A percentile compares a stretch with the other conserved stretches of the same genome.
Evolutionary conservation across 225 moss, liverwort and hornwort species (phyloP).

Genomic region (Polytrichum formosum): DNA sequence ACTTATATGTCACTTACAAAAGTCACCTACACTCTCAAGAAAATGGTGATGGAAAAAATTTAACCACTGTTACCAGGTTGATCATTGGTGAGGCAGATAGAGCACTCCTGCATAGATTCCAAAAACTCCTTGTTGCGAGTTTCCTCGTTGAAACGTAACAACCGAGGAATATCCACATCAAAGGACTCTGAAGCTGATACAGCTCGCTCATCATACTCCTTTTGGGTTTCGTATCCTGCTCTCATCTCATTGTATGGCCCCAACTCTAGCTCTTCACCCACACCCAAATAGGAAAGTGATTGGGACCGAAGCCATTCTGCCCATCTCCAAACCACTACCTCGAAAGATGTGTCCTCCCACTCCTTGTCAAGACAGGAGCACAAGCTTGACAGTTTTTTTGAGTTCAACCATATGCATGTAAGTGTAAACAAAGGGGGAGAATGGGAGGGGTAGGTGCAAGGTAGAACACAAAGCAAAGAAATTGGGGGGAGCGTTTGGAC

Average conservation of each 20-base stretch:
- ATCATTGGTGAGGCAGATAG: conserved; percentile 57
- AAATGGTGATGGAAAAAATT: not conserved
- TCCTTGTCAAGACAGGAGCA: conserved; percentile 45
- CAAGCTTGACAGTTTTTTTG: conserved; percentile 37
- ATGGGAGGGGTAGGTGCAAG: conserved; percentile 63
- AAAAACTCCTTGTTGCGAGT: conserved; percentile 45
- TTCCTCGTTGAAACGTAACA: conserved; percentile 59
- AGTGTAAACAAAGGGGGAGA: conserved; percentile 61
- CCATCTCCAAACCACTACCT: conserved; percentile 64
- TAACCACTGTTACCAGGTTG: conserved; percentile 22
- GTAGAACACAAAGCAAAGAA: conserved; percentile 59
- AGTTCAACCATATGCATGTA: conserved; percentile 57
- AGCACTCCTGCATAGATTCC: conserved; percentile 55
- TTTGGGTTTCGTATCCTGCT: conserved; percentile 12
- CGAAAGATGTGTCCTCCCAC: conserved; percentile 41
- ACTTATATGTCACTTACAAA: too few species aligned
- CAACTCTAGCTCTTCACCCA: conserved; percentile 42
- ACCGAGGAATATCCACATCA: conserved; percentile 54
- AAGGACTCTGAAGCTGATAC: conserved; percentile 58
- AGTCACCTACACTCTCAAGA: too few species aligned
- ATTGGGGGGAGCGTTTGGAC: conserved; percentile 65
- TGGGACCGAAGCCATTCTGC: conserved; percentile 55
- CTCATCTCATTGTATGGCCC: conserved; percentile 27
- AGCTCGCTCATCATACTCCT: conserved; percentile 42
- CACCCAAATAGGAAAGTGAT: conserved; percentile 42